These are phyloP conservation scores for Asterophora parasitica DNA, from an alignment of 768 basidiomycete species.

Conservation along the genomic window DNA sequence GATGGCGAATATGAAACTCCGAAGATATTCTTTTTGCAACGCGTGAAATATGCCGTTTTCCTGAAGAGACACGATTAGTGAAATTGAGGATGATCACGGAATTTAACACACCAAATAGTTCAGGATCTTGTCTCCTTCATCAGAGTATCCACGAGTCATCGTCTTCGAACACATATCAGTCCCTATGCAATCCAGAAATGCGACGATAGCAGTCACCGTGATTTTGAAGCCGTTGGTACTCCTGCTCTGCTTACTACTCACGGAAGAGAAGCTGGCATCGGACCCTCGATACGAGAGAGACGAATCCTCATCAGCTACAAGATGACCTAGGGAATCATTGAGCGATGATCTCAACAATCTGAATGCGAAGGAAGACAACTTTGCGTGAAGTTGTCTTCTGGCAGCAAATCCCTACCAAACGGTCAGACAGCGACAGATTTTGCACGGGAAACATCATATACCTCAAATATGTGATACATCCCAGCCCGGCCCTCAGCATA, in stretches of 20 bases:
- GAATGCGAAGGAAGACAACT: conserved; percentile 31
- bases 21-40: conserved; percentile 77
- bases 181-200: neutral
- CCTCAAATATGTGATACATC: conserved; percentile 77
- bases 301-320: conserved; percentile 47
- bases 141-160: conserved; percentile 72
- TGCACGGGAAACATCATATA: conserved; percentile 15
- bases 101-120: conserved; percentile 64
- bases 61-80: conserved; percentile 30
- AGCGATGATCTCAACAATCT: neutral
- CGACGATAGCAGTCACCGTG: conserved; percentile 36
- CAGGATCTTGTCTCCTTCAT: conserved; percentile 77
- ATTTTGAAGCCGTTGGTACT: conserved; percentile 66
- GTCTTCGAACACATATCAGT: conserved; percentile 27
- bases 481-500: conserved; percentile 65
- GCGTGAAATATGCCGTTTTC: conserved; percentile 88
- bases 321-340: conserved; percentile 38
- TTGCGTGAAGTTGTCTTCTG: conserved; percentile 73
- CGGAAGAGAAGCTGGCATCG: conserved; percentile 33
- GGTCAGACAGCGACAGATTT: neutral
- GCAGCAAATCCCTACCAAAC: conserved; percentile 60
- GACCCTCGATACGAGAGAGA: conserved; percentile 25
- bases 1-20: conserved; percentile 80
- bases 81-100: conserved; percentile 10
- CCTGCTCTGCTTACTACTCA: conserved; percentile 30